Base-by-base conservation (phyloP, 768 basidiomycete species). In the Lyophyllum semitale region DNA sequence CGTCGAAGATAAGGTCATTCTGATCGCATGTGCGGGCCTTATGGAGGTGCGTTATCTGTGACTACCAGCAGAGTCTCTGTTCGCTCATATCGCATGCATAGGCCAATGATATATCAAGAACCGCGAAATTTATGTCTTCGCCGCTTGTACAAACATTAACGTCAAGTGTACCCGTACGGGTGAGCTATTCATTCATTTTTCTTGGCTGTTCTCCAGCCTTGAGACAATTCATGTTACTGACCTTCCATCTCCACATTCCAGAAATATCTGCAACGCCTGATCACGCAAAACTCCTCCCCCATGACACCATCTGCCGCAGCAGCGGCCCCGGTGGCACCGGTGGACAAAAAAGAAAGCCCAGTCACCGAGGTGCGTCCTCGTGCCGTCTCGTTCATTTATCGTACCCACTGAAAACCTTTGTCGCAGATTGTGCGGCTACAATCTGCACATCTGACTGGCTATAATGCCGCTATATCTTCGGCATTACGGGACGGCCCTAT, bases 111-210 rank as follows among this genome's bases (percentile, higher is more conserved):
- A 77, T 91, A 57, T 88, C 89, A 27, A 79, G 85, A 18, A 91
- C 89, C 0, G 79, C 84, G 11, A 89, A 87, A 67, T 84, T 91
- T 66, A 88, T 91, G 82, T 89, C 88, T 5, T 84, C 87, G 2
- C 88, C 89, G 0, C 61, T 91, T 13, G 78, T 90, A n/a, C 88
- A 90, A 68, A 74, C 79, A 12, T 61, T 89, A 11, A 79, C 87
- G 0, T 80, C 87, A 12, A 88, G 83, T 61, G 73, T 75, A 18
- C 82, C 85, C 5, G 81, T 85, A 56, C 80, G 81, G 55, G 87
- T 89, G 62, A 53, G 78, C 69, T 18, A 37, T n/a, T 11, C 27
- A 35, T 8, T 45, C 48, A 40, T 51, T 57, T 20, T 15, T 5
- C 29, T 46, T 51, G 7, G 22, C 4, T 51, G n/a, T n/a, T n/a